These are phyloP conservation scores for Arabidopsis suecica DNA, from an alignment of 345 rosid species.

Conservation along the genomic window DNA sequence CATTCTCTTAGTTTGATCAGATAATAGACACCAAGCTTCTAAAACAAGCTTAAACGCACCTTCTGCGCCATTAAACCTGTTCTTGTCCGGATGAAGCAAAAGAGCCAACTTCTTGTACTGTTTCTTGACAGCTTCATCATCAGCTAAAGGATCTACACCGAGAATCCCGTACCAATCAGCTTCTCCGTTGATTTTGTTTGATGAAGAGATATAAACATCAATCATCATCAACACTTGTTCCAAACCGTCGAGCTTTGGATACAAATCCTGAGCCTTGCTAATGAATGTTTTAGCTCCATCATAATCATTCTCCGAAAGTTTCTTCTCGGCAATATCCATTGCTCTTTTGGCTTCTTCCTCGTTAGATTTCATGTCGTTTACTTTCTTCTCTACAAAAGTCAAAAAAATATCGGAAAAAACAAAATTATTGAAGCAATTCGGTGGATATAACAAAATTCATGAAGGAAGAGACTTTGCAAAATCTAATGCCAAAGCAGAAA, in stretches of 20 bases:
- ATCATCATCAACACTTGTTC: conserved; percentile 5
- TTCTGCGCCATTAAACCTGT: conserved; percentile 74
- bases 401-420: not conserved
- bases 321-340: not conserved
- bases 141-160: conserved; percentile 60
- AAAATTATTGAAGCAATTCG: not conserved
- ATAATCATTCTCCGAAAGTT: conserved; percentile 8
- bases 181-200: conserved; percentile 45
- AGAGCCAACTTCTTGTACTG: conserved; percentile 69
- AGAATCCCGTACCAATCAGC: conserved; percentile 73
- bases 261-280: conserved; percentile 12
- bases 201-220: conserved; percentile 18
- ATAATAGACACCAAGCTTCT: conserved; percentile 67
- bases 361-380: conserved; percentile 48
- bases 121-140: conserved; percentile 66
- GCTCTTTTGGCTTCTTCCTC: conserved; percentile 30
- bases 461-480: not conserved
- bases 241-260: conserved; percentile 41
- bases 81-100: conserved; percentile 85
- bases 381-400: not conserved
- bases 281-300: not conserved
- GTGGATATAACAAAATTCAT: not conserved
- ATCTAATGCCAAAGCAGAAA: not conserved
- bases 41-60: conserved; percentile 80
- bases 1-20: conserved; percentile 60